These are phyloP conservation scores for Colletotrichum theobromicola DNA, from an alignment of 2,329 filamentous ascomycete species.

Conservation along the genomic window DNA sequence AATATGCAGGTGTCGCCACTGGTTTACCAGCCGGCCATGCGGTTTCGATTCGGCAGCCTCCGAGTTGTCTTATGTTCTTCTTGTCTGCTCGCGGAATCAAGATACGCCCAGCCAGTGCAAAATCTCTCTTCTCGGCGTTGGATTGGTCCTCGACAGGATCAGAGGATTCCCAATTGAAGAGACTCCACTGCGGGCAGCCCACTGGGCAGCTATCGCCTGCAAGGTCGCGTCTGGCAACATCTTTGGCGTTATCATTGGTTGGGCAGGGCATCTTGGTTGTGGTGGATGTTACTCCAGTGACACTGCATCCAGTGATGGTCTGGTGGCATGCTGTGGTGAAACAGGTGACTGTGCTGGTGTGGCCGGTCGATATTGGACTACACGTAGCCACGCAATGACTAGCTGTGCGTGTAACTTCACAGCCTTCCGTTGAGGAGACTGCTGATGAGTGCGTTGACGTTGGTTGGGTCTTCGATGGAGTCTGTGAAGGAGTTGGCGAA, in stretches of 20 bases:
- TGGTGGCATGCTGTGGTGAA: neutral
- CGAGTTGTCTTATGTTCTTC: neutral
- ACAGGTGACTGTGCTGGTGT: neutral
- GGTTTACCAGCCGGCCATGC: neutral
- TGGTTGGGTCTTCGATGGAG: accelerated
- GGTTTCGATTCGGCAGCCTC: neutral
- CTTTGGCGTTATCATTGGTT: accelerated
- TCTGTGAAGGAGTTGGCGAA: neutral
- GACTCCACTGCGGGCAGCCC: accelerated
- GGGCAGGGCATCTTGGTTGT: neutral
- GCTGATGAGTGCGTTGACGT: accelerated
- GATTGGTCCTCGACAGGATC: neutral
- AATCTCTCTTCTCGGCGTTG: neutral
- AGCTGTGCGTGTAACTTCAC: neutral
- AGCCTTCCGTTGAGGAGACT: neutral
- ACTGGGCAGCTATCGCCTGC: neutral
- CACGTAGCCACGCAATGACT: neutral
- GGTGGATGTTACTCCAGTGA: neutral
- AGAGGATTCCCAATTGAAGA: accelerated
- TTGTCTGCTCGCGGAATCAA: accelerated
- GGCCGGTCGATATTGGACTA: neutral
- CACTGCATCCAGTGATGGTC: neutral
- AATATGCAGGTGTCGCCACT: neutral
- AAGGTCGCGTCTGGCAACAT: neutral
- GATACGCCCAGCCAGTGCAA: neutral